A percentile compares a stretch with the other conserved stretches of the same genome.
Evolutionary conservation across 2,329 filamentous ascomycete genomes (phyloP).

Genomic region (Madurella fahalii): DNA sequence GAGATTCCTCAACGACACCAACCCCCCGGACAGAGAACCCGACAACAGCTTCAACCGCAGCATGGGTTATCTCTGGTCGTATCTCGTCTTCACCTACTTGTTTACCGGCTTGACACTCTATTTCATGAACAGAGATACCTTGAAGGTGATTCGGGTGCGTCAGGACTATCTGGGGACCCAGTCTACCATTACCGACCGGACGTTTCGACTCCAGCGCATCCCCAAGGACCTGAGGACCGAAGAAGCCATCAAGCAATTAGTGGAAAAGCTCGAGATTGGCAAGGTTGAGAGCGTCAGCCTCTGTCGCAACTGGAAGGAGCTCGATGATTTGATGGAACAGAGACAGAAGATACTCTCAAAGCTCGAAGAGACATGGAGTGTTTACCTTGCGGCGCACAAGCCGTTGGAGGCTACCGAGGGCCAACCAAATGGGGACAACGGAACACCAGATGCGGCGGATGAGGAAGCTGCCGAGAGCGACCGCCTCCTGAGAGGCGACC

Average conservation of each 20-base stretch:
- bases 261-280: slow-evolving; percentile 85
- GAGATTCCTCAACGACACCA: slow-evolving; percentile 9
- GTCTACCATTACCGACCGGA: slow-evolving; percentile 92
- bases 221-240: slow-evolving; percentile 75
- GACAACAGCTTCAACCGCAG: slow-evolving; percentile 33
- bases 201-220: slow-evolving; percentile 86
- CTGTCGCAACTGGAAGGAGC: slow-evolving; percentile 78
- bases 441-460: slow-evolving; percentile 34
- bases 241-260: slow-evolving; percentile 75
- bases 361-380: slow-evolving; percentile 80
- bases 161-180: slow-evolving; percentile 92
- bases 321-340: slow-evolving; percentile 70
- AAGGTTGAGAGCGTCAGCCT: slow-evolving; percentile 83
- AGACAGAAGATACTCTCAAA: slow-evolving; percentile 63
- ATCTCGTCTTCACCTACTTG: slow-evolving; percentile 89
- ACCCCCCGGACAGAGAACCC: slow-evolving; percentile 21
- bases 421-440: slow-evolving; percentile 14
- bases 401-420: slow-evolving; percentile 38
- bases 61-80: slow-evolving; percentile 76
- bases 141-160: slow-evolving; percentile 76
- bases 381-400: slow-evolving; percentile 58
- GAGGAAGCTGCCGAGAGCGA: slow-evolving; percentile 53
- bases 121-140: slow-evolving; percentile 77
- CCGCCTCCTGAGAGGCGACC: slow-evolving; percentile 51
- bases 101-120: slow-evolving; percentile 82